phyloP scores from a whole-genome alignment of 2,329 filamentous ascomycete species.

The Purpureocillium takamizusanense region DNA sequence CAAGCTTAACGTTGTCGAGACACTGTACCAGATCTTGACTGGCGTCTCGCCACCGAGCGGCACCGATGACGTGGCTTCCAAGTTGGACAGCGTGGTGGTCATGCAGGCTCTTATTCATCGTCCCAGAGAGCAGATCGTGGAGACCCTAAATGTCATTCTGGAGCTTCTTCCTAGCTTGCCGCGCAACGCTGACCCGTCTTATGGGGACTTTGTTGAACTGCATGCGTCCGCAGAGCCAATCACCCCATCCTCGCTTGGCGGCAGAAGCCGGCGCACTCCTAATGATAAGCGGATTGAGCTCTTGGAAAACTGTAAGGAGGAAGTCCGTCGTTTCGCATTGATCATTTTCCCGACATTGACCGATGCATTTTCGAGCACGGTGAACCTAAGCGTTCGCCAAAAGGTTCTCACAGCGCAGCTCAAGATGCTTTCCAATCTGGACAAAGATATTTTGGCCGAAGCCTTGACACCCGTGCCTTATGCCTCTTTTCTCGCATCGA shows the following conservation, averaged over 20 bases:
- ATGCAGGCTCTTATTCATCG: constrained; percentile 98
- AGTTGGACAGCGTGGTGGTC: constrained; percentile 92
- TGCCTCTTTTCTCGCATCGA: constrained; percentile 89
- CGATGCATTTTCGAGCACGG: constrained; percentile 94
- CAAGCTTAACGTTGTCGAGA: constrained; percentile 95
- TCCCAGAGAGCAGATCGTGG: constrained; percentile 90
- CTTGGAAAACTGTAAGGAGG: constrained; percentile 70
- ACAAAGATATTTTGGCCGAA: constrained; percentile 74
- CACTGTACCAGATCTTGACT: constrained; percentile 91
- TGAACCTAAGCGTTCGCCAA: constrained; percentile 88
- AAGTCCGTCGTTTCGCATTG: constrained; percentile 85
- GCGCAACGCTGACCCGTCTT: constrained; percentile 35
- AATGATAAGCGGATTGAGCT: constrained; percentile 78
- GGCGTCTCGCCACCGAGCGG: constrained; percentile 85
- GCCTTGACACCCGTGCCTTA: constrained; percentile 84
- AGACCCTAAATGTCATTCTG: constrained; percentile 95
- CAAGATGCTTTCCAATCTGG: constrained; percentile 96
- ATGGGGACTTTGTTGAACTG: constrained; percentile 35
- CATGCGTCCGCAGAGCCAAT: constrained; percentile 28
- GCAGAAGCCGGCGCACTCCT: constrained; percentile 33
- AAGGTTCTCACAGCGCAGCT: constrained; percentile 93
- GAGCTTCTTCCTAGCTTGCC: constrained; percentile 77
- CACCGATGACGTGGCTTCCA: constrained; percentile 67
- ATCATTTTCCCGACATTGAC: constrained; percentile 92
- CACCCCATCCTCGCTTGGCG: constrained; percentile 24